Evolutionary conservation across 2,329 filamentous ascomycete genomes (phyloP), one percentile per base, ranked within the genome.

Genomic region (Neocucurbitaria cava): DNA sequence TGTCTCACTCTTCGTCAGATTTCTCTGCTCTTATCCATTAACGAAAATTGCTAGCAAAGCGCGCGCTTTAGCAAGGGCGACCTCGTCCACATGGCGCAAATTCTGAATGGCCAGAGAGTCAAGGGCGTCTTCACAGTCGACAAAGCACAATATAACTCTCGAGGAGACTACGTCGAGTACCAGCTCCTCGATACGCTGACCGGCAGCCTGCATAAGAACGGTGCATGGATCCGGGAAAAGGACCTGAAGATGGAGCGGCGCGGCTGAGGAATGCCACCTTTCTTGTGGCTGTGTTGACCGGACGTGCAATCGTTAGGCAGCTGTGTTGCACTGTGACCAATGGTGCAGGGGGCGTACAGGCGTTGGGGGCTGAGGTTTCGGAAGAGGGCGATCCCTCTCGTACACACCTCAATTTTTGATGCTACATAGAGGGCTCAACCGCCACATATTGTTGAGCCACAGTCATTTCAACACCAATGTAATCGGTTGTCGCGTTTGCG

Each of bases 171-270:
- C 46, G 58, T 52, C 17, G 69, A 74, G 39, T 75, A 75, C 49
- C 68, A 71, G 55, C 61, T 74, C 17, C 33, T 47, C 5, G 62
- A 67, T 18, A 18, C 21, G 10, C 35, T 50, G 20, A 55, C 61
- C 9, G 53, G 42, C 36, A 41, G 42, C 28, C 51, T 54, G 35
- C 62, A 70, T 59, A 63, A 55, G 15, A 58, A 61, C 28, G 65
- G 70, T 30, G 58, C 52, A n/a, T 72, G 63, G 62, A 49, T 69
- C 21, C 68, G 71, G 10, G 72, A 74, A 45, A 73, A 53, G 31
- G 54, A 70, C 6, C 46, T 74, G 26, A 61, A 55, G 31, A 24
- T 58, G 18, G 56, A 62, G 18, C 61, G 47, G 48, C 54, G 58
- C 11, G 41, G 55, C 61, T 66, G 57, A 66, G 46, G 20, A 39